Conservation (phyloP, 2,329 filamentous ascomycete species). For the Talaromyces piceae region DNA sequence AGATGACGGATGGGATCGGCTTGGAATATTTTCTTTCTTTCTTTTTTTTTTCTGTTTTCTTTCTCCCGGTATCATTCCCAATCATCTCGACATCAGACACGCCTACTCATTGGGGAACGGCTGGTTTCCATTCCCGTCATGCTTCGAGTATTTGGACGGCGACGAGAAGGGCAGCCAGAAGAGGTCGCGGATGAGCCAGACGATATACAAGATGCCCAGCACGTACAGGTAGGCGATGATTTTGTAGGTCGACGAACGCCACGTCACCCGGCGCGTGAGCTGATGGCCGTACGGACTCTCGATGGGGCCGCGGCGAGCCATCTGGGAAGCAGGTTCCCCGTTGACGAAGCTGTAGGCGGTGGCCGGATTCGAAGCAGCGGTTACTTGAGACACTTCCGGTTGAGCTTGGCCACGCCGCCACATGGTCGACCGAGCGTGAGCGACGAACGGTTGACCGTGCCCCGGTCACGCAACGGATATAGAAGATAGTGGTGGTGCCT, state of each 20-base stretch:
- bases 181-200: slow-evolving; percentile 34
- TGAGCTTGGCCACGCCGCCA: slow-evolving; percentile 32
- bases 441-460: background rate
- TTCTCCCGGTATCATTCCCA: background rate
- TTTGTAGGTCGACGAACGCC: slow-evolving; percentile 37
- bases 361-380: slow-evolving; percentile 24
- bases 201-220: slow-evolving; percentile 32
- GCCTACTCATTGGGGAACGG: background rate
- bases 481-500: too few species aligned
- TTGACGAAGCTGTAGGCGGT: slow-evolving; percentile 25
- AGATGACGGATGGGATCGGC: background rate
- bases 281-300: slow-evolving; percentile 34
- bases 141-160: slow-evolving; percentile 6
- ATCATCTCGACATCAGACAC: background rate
- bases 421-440: slow-evolving; percentile 18
- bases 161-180: slow-evolving; percentile 30
- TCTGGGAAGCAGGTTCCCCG: slow-evolving; percentile 3
- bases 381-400: slow-evolving; percentile 24
- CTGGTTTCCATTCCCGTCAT: background rate
- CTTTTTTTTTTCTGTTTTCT: too few species aligned
- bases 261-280: slow-evolving; percentile 34
- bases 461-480: too few species aligned
- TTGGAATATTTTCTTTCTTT: too few species aligned
- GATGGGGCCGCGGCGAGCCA: slow-evolving; percentile 29
- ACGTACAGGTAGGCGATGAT: slow-evolving; percentile 35